A percentile compares a stretch with the other conserved stretches of the same genome.
Conservation (phyloP, 257 asterid species). For the Apocynum venetum region DNA sequence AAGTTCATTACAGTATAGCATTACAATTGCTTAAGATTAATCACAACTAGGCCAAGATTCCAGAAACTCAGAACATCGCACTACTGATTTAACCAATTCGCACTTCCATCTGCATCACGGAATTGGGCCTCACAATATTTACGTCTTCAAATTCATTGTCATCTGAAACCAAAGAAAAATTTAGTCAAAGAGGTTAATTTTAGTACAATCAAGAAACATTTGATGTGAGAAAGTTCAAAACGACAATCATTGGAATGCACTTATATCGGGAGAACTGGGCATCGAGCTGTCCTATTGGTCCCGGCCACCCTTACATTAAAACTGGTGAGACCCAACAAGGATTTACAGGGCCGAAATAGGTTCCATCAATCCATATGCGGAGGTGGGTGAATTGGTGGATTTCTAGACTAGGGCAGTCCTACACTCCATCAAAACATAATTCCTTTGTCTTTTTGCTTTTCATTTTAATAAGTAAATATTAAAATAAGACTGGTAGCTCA, state of each 20-base stretch:
- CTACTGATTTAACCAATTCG: constrained; percentile 33
- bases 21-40: neutral
- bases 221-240: neutral
- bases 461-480: too few species aligned
- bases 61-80: neutral
- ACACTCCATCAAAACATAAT: neutral
- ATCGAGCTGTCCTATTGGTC: neutral
- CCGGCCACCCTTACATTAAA: neutral
- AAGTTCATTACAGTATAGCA: neutral
- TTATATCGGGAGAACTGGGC: neutral
- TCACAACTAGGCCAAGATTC: neutral
- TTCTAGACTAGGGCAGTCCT: neutral
- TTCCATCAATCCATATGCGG: neutral
- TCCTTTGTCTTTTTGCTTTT: neutral
- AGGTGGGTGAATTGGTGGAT: neutral
- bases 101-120: constrained; percentile 47
- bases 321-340: neutral
- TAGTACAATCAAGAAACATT: neutral
- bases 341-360: neutral
- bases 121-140: constrained; percentile 47
- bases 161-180: constrained; percentile 33
- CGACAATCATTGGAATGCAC: neutral
- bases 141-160: constrained; percentile 69
- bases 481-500: neutral
- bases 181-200: neutral